These are phyloP conservation scores for Oxytropis ochrocephala DNA, from an alignment of 306 rosid genomes.

Conservation along the genomic window DNA sequence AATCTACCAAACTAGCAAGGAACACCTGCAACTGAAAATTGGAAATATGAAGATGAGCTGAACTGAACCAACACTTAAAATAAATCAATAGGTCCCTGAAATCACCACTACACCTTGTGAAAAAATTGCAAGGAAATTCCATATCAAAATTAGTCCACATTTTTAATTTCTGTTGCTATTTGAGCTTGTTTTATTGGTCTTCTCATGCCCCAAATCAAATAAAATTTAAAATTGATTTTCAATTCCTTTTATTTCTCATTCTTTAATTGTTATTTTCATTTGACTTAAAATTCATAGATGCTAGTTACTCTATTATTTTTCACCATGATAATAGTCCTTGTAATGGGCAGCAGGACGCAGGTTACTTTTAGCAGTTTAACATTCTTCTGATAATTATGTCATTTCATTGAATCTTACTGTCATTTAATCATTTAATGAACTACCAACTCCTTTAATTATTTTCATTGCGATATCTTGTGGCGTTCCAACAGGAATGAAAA, in stretches of 20 bases:
- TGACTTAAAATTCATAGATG: neutral
- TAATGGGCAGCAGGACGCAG: neutral
- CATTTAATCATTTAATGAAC: constrained; percentile 9
- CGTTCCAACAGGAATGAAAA: constrained; percentile 10
- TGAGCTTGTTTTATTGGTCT: constrained; percentile 1
- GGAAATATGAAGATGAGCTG: neutral
- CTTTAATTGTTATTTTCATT: constrained; percentile 1
- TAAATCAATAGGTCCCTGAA: neutral
- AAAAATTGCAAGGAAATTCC: neutral
- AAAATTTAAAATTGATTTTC: neutral
- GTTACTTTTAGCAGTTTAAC: constrained; percentile 4
- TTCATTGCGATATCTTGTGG: constrained; percentile 2
- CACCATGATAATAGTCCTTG: neutral
- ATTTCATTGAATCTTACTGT: constrained; percentile 11
- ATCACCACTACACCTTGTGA: neutral
- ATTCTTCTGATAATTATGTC: neutral
- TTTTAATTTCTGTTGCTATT: neutral
- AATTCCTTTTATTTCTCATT: neutral
- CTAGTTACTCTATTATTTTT: neutral
- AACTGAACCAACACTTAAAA: neutral
- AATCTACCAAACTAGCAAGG: neutral
- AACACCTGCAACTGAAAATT: neutral
- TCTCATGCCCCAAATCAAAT: neutral
- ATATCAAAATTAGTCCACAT: neutral
- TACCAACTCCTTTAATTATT: neutral